phyloP scores from a whole-genome alignment of 2,329 filamentous ascomycete species.

The Fonsecaea pedrosoi region DNA sequence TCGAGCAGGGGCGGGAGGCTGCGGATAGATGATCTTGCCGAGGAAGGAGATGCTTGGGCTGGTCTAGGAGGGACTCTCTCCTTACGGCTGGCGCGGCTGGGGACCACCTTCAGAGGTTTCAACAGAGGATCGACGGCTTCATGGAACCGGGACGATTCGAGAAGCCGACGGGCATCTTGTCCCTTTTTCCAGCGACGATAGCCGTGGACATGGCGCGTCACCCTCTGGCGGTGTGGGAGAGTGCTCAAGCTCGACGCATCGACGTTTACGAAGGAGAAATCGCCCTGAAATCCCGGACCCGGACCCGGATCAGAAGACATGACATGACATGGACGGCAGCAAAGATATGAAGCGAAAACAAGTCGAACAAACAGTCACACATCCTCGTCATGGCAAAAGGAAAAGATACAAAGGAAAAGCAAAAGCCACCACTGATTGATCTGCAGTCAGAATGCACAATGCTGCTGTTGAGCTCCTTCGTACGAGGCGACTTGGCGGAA shows the following conservation, averaged over 20 bases:
- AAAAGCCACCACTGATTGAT: background rate
- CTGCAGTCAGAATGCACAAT: background rate
- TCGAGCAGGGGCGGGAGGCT: constrained; percentile 11
- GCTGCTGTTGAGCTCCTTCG: background rate
- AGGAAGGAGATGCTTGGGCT: background rate
- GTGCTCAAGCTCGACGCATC: constrained; percentile 17
- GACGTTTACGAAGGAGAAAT: constrained; percentile 22
- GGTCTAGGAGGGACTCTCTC: background rate
- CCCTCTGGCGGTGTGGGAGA: constrained; percentile 9
- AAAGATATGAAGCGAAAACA: background rate
- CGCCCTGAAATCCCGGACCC: constrained; percentile 7
- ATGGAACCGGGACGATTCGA: constrained; percentile 18
- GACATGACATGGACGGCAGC: background rate
- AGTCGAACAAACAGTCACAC: background rate
- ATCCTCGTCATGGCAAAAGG: background rate
- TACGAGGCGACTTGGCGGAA: background rate
- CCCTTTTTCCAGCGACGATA: constrained; percentile 21
- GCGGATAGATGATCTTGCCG: constrained; percentile 2
- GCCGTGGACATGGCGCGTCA: constrained; percentile 16
- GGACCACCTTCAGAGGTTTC: background rate
- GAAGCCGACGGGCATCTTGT: constrained; percentile 13
- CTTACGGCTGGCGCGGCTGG: background rate
- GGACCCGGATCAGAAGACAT: background rate
- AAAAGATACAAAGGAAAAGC: background rate
- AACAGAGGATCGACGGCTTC: constrained; percentile 1